These are phyloP conservation scores for Pseudogymnoascus pannorum DNA, from an alignment of 2,329 filamentous ascomycete species.

Conservation along the genomic window DNA sequence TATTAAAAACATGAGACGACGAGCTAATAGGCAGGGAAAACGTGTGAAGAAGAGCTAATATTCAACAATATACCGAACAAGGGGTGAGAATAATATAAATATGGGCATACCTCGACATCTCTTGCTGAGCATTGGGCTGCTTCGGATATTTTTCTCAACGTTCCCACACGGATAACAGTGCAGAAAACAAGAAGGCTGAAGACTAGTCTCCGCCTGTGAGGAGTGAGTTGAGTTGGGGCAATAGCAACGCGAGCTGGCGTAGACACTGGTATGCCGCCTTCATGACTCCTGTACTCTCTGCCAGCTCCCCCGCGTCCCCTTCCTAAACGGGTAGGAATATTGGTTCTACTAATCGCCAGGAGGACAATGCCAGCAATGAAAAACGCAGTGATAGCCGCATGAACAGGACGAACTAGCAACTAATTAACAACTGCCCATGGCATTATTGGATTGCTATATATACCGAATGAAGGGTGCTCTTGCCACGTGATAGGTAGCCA, in stretches of 20 bases:
- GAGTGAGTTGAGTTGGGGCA: not conserved
- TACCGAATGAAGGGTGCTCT: slow-evolving; percentile 8
- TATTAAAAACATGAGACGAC: not conserved
- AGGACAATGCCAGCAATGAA: not conserved
- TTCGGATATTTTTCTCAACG: slow-evolving; percentile 5
- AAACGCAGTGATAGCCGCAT: not conserved
- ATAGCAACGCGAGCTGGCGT: not conserved
- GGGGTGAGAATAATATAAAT: not conserved
- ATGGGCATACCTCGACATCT: slow-evolving; percentile 10
- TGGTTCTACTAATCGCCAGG: slow-evolving; percentile 1
- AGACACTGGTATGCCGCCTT: not conserved
- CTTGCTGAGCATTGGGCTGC: not conserved
- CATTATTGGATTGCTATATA: not conserved
- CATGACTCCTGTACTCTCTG: not conserved
- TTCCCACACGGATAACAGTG: slow-evolving; percentile 5
- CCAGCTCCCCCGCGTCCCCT: slow-evolving; percentile 9
- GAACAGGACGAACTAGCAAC: not conserved
- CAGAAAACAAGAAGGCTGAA: not conserved
- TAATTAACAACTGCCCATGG: not conserved
- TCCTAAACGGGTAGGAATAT: not conserved
- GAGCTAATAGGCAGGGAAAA: not conserved
- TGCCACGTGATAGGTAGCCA: slow-evolving; percentile 6
- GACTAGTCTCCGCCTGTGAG: not conserved
- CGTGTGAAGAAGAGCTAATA: not conserved
- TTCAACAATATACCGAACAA: not conserved